Evolutionary conservation across 2,329 filamentous ascomycete species (phyloP).

Genomic region (Colletotrichum sp.): DNA sequence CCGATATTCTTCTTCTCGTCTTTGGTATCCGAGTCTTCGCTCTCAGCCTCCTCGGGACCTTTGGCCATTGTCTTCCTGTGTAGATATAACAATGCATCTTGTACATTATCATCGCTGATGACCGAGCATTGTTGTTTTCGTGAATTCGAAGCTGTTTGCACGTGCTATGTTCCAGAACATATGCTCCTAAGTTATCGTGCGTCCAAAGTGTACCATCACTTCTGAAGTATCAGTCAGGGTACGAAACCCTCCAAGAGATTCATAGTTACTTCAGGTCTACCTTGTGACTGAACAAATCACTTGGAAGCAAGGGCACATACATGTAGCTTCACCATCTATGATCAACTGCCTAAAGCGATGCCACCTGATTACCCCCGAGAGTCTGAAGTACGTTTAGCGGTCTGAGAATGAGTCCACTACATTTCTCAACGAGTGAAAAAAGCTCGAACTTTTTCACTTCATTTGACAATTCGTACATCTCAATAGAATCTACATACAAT

Average conservation of each 20-base stretch:
- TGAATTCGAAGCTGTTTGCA: accelerated
- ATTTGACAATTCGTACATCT: neutral
- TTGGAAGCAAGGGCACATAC: too few species aligned
- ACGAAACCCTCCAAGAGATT: too few species aligned
- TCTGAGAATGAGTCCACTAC: too few species aligned
- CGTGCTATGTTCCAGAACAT: neutral
- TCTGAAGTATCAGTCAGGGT: too few species aligned
- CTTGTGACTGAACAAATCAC: too few species aligned
- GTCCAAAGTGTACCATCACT: too few species aligned
- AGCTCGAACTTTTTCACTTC: too few species aligned
- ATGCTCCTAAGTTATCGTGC: too few species aligned
- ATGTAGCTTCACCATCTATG: too few species aligned
- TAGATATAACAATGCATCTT: neutral
- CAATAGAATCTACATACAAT: neutral
- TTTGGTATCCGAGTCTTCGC: neutral
- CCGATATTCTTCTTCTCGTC: neutral
- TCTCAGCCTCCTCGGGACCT: neutral
- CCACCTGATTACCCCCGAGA: neutral
- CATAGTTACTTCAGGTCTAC: neutral
- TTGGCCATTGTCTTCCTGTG: neutral
- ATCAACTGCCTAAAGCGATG: neutral
- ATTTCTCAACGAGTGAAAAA: neutral
- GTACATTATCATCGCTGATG: neutral
- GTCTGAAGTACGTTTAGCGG: too few species aligned
- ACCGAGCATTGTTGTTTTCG: neutral